Percentiles rank a stretch among this genome's conserved stretches.
Evolutionary conservation across 208 protist species (phyloP).

Genomic region (Trypanosoma avium): DNA sequence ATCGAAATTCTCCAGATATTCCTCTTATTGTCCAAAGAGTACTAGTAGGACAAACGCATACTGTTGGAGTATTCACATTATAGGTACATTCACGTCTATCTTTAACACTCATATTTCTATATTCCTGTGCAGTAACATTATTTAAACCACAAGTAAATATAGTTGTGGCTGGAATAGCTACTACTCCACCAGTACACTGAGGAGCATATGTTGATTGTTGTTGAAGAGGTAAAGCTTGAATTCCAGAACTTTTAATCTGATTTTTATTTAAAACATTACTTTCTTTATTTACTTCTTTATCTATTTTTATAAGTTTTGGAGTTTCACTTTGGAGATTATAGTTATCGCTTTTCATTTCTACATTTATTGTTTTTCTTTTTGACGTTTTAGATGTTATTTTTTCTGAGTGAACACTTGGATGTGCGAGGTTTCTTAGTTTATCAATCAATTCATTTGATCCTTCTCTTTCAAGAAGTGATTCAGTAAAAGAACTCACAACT

Average conservation of each 20-base stretch:
- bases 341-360: too few species aligned
- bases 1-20: not conserved
- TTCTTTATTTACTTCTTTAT: too few species aligned
- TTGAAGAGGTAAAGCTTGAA: not conserved
- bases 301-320: too few species aligned
- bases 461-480: not conserved
- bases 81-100: constrained; percentile 9
- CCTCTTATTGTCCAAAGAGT: constrained; percentile 2
- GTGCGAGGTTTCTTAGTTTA: not conserved
- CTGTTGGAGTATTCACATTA: not conserved
- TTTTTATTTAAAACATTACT: not conserved
- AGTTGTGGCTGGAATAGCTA: not conserved
- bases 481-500: constrained; percentile 4
- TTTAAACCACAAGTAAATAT: not conserved
- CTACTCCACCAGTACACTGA: not conserved
- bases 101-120: not conserved
- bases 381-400: not conserved
- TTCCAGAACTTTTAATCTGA: not conserved
- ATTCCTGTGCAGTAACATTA: not conserved
- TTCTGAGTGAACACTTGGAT: not conserved
- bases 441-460: not conserved
- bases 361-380: not conserved
- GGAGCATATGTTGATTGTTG: too few species aligned
- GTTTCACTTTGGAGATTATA: too few species aligned
- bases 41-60: constrained; percentile 38